Base-by-base conservation (phyloP, 495 filamentous ascomycete species). In the Cairneyella variabilis region DNA sequence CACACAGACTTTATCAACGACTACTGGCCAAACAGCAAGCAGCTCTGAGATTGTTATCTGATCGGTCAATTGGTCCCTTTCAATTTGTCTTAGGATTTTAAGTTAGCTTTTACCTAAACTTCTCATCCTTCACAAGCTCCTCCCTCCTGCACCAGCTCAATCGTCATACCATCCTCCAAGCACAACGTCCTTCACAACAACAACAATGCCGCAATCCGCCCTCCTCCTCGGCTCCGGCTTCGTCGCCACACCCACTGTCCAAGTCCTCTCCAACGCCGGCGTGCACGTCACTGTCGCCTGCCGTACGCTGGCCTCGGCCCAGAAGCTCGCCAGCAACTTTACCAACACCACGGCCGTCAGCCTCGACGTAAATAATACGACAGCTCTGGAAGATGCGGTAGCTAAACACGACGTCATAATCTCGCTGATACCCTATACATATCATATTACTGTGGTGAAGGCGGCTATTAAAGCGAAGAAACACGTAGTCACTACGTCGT, bases 401-500 rank as follows among this genome's bases (percentile, higher is more conserved):
- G 80, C 73, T 57, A 80, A 91, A 74, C 77, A 84, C 64, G 88
- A 90, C 64, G 69, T 97, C 3, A 84, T 84, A 48, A 84, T 93
- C 67, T 79, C 73, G 57, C 70, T 96, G 64, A 95, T 97, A 54
- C 91, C 93, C 7, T 97, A 97, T 72, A 95, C 84, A 56, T 90
- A 80, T 79, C 93, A 97, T 69, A 85, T 84, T 44, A 71, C 72
- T 40, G 90, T 96, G 51, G 91, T 97, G 77, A 91, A 92, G 74
- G 80, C 83, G 10, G 92, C 90, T 32, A 96, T 97, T 68, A 80
- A 84, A 51, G 76, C 83, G 50, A 96, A 95, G 85, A 93, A 86
- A 72, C 73, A 97, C 76, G 91, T 97, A 46, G 91, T 97, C 43
- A 97, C 92, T 25, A 97, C 92, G 11, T 86, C 80, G 51, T 96